These are phyloP conservation scores for Camelina sativa DNA, from an alignment of 345 rosid species.

Conservation along the genomic window DNA sequence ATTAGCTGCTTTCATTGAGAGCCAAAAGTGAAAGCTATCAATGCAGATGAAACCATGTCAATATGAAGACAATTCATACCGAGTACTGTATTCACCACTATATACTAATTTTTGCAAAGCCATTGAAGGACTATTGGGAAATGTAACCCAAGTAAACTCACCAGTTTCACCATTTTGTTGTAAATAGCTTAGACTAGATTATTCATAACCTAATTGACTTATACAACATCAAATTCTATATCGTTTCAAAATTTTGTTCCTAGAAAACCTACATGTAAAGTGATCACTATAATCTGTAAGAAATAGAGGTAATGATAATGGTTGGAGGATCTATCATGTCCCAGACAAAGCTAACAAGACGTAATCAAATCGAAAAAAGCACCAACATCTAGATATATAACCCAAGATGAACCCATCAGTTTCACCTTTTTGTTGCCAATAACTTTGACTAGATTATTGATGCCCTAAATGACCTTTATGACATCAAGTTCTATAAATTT, in stretches of 20 bases:
- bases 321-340: constrained; percentile 1
- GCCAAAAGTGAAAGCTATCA: constrained; percentile 22
- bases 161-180: constrained; percentile 3
- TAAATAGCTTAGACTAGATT: constrained; percentile 4
- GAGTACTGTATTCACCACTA: constrained; percentile 8
- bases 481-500: constrained; percentile 17
- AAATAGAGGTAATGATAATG: too few relatives aligned
- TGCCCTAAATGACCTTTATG: background rate
- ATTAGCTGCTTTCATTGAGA: constrained; percentile 22
- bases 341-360: constrained; percentile 6
- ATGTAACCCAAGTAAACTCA: constrained; percentile 4
- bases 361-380: constrained; percentile 6
- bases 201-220: background rate
- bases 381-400: constrained; percentile 8
- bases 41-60: constrained; percentile 27
- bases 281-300: too few relatives aligned
- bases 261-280: constrained; percentile 6
- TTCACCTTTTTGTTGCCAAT: constrained; percentile 12
- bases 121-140: background rate
- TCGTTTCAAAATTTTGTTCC: background rate
- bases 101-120: background rate
- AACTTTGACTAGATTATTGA: constrained; percentile 13
- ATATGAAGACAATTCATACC: constrained; percentile 9
- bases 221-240: constrained; percentile 13
- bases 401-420: constrained; percentile 5